Evolutionary conservation across 768 basidiomycete genomes (phyloP).

Genomic region (Coprinopsis strossmayeri): DNA sequence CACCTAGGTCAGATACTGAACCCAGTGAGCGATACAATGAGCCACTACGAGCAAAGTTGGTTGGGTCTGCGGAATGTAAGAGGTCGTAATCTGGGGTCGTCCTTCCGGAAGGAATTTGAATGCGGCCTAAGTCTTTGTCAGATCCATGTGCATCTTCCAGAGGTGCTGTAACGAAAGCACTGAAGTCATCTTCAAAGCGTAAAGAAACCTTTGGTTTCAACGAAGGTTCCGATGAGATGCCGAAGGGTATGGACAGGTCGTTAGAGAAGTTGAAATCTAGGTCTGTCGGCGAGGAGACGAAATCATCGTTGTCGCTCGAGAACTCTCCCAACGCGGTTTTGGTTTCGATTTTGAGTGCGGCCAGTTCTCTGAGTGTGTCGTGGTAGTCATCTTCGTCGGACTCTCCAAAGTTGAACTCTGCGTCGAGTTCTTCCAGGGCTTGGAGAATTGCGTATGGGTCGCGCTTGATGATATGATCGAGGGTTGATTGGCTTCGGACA

Average conservation of each 20-base stretch:
- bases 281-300: not conserved
- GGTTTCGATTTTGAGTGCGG: constrained; percentile 16
- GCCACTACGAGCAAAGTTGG: constrained; percentile 6
- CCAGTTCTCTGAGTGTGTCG: not conserved
- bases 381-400: constrained; percentile 8
- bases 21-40: constrained; percentile 45
- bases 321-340: too few species aligned
- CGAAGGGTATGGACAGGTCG: constrained; percentile 10
- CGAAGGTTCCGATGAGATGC: not conserved
- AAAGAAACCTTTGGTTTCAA: constrained; percentile 16
- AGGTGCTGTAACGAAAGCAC: constrained; percentile 65
- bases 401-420: constrained; percentile 9
- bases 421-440: constrained; percentile 8
- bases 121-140: constrained; percentile 5
- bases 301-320: too few species aligned
- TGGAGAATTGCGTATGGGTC: constrained; percentile 9
- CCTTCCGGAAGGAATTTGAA: constrained; percentile 5
- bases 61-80: constrained; percentile 5
- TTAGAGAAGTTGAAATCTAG: not conserved
- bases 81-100: constrained; percentile 9
- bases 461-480: constrained; percentile 9
- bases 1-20: constrained; percentile 55
- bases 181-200: constrained; percentile 77
- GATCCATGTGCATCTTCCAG: constrained; percentile 13
- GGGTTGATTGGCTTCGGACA: constrained; percentile 1